Evolutionary conservation across 371 early-diverging fungal species (phyloP).

Genomic region (Chytridiales sp.): DNA sequence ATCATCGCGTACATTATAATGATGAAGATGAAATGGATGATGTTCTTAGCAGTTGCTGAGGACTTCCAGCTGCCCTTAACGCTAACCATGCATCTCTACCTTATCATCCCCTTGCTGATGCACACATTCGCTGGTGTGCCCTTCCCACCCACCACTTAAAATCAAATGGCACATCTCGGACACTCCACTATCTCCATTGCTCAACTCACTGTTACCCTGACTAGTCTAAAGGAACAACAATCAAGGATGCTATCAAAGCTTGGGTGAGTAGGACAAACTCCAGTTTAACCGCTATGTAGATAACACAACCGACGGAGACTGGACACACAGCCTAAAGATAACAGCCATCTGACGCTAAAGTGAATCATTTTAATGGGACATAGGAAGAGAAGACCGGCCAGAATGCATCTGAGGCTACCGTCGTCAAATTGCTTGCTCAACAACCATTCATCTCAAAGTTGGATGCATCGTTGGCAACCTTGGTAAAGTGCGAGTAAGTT

Average conservation of each 20-base stretch:
- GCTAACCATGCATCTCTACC: too few relatives aligned
- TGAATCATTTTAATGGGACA: not conserved
- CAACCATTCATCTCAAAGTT: slow-evolving; percentile 55
- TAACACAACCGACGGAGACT: not conserved
- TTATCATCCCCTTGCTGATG: too few relatives aligned
- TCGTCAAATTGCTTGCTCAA: slow-evolving; percentile 43
- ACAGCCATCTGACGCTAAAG: not conserved
- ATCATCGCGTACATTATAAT: too few relatives aligned
- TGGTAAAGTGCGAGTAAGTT: slow-evolving; percentile 47
- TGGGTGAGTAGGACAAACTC: too few relatives aligned
- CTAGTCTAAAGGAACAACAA: slow-evolving; percentile 49
- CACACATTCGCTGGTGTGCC: too few relatives aligned
- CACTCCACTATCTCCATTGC: too few relatives aligned
- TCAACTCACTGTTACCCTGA: not conserved
- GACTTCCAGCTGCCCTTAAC: too few relatives aligned
- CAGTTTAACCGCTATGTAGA: not conserved
- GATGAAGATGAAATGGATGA: too few relatives aligned
- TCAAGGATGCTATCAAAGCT: slow-evolving; percentile 56
- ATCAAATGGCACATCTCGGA: too few relatives aligned
- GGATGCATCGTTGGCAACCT: slow-evolving; percentile 48
- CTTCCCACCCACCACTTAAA: too few relatives aligned
- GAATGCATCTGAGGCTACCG: slow-evolving; percentile 42
- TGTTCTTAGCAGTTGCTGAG: too few relatives aligned
- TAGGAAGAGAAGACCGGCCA: slow-evolving; percentile 50
- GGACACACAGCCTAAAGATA: not conserved